A percentile compares a stretch with the other conserved stretches of the same genome.
Conservation (phyloP, 495 filamentous ascomycete species). For the Aspergillus baeticus region DNA sequence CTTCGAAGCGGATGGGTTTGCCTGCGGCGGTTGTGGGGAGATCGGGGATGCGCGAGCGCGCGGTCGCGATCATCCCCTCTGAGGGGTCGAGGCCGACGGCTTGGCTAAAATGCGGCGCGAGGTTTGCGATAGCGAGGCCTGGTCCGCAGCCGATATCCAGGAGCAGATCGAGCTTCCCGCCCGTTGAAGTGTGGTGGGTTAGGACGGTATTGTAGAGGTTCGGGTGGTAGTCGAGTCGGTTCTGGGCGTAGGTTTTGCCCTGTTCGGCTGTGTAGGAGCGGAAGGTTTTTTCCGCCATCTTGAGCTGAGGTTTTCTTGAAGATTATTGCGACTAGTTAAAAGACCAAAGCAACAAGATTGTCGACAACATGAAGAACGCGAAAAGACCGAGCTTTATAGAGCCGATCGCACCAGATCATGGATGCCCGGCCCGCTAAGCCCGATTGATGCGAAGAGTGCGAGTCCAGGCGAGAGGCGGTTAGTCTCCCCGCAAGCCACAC, state of each 20-base stretch:
- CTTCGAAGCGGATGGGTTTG: slow-evolving; percentile 38
- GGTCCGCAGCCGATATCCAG: slow-evolving; percentile 60
- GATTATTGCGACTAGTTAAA: too few species aligned
- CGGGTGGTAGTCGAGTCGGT: slow-evolving; percentile 41
- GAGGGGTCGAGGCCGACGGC: slow-evolving; percentile 54
- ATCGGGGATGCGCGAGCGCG: slow-evolving; percentile 14
- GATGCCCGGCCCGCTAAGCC: too few species aligned
- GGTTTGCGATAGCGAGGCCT: slow-evolving; percentile 39
- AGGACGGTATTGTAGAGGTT: slow-evolving; percentile 47
- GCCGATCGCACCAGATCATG: too few species aligned
- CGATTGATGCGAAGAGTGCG: too few species aligned
- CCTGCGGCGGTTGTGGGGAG: slow-evolving; percentile 18
- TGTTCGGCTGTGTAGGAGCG: slow-evolving; percentile 40
- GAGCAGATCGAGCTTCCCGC: slow-evolving; percentile 43
- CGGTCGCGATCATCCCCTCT: slow-evolving; percentile 53
- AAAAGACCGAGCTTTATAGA: too few species aligned
- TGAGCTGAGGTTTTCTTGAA: neutral
- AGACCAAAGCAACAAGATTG: too few species aligned
- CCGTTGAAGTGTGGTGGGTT: slow-evolving; percentile 46
- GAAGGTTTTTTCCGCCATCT: slow-evolving; percentile 38
- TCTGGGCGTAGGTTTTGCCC: slow-evolving; percentile 43
- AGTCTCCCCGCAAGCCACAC: too few species aligned
- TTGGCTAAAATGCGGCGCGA: slow-evolving; percentile 41
- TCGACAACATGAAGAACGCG: too few species aligned
- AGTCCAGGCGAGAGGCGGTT: too few species aligned